A percentile compares a stretch with the other conserved stretches of the same genome.
Conservation (phyloP, 305 asterid genomes). For the Solanum hybrid region DNA sequence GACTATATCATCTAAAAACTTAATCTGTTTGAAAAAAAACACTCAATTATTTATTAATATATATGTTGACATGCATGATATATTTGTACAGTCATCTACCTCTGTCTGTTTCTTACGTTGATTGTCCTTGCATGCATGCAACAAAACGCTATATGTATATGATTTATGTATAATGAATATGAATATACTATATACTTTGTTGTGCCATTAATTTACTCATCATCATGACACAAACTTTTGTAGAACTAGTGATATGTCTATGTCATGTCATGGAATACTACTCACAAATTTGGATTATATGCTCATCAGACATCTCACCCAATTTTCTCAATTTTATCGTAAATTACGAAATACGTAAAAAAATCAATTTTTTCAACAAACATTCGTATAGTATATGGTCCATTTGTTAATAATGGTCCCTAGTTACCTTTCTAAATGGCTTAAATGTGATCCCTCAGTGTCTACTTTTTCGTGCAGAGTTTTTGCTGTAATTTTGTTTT, state of each 20-base stretch:
- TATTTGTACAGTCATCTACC: background rate
- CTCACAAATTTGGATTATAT: background rate
- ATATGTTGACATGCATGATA: background rate
- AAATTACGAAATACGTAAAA: background rate
- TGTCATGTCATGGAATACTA: background rate
- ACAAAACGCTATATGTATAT: background rate
- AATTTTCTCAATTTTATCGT: background rate
- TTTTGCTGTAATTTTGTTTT: slow-evolving; percentile 2
- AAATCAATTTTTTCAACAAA: background rate
- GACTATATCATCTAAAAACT: background rate
- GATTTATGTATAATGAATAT: background rate
- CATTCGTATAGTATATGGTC: background rate
- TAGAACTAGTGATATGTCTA: background rate
- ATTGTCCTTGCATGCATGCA: background rate
- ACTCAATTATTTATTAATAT: background rate
- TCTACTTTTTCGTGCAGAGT: background rate
- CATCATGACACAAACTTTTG: background rate
- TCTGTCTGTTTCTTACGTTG: background rate
- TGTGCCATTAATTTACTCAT: background rate
- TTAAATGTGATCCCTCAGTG: background rate
- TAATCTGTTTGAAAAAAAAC: background rate
- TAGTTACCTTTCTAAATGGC: background rate
- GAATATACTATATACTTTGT: background rate
- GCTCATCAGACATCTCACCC: background rate
- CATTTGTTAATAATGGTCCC: background rate